Evolutionary conservation across 768 basidiomycete species (phyloP).

Genomic region (Lanmaoa pseudosensibilis): DNA sequence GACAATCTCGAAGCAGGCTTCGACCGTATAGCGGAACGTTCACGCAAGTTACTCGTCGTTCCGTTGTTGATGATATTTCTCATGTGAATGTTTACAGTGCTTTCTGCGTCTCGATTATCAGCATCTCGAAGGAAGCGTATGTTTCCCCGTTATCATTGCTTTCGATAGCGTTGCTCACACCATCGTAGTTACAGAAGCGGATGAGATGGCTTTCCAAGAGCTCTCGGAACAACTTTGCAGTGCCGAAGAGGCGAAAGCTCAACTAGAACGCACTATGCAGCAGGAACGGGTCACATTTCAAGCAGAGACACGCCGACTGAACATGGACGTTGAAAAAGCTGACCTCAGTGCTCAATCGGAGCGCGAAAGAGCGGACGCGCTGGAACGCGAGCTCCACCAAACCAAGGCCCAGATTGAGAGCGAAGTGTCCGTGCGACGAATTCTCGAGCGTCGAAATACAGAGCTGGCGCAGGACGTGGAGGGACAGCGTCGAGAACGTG

Average conservation of each 20-base stretch:
- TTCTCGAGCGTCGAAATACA: slow-evolving; percentile 62
- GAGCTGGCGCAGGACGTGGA: slow-evolving; percentile 59
- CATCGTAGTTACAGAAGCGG: slow-evolving; percentile 63
- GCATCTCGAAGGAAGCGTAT: slow-evolving; percentile 70
- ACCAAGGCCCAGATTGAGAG: slow-evolving; percentile 62
- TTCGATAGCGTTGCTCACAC: slow-evolving; percentile 7
- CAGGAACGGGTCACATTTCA: slow-evolving; percentile 58
- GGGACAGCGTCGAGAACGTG: slow-evolving; percentile 51
- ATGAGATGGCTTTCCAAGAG: slow-evolving; percentile 73
- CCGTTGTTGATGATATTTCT: neutral
- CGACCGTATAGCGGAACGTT: slow-evolving; percentile 83
- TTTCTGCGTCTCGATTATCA: slow-evolving; percentile 72
- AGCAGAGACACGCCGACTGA: slow-evolving; percentile 56
- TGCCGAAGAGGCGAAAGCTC: slow-evolving; percentile 53
- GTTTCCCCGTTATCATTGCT: slow-evolving; percentile 29
- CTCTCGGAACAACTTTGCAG: slow-evolving; percentile 65
- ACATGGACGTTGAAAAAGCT: slow-evolving; percentile 41
- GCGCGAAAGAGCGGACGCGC: slow-evolving; percentile 50
- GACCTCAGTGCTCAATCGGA: slow-evolving; percentile 43
- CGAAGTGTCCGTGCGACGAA: slow-evolving; percentile 58
- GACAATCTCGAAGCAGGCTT: slow-evolving; percentile 78
- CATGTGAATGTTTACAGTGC: slow-evolving; percentile 46
- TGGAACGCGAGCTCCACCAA: slow-evolving; percentile 67
- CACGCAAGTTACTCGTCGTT: slow-evolving; percentile 49
- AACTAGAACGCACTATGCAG: slow-evolving; percentile 56